Evolutionary conservation across 2,329 filamentous ascomycete species (phyloP).

Genomic region (Peltaster fructicola): DNA sequence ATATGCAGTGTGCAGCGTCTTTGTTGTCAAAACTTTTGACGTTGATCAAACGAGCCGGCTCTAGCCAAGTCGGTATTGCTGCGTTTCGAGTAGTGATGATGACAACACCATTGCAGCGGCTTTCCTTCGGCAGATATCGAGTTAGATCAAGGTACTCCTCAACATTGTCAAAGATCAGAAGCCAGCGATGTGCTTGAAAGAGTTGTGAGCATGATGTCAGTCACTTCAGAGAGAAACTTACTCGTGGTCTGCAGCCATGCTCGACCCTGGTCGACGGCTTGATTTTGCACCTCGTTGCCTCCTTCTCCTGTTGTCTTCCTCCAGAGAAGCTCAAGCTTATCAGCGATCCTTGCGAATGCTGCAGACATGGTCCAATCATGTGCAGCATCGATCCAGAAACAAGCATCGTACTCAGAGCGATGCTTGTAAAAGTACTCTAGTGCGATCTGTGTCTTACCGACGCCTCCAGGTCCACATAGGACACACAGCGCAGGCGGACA

Average conservation of each 20-base stretch:
- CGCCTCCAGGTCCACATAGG: constrained; percentile 8
- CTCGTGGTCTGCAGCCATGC: background rate
- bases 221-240: background rate
- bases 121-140: background rate
- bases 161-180: constrained; percentile 2
- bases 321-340: background rate
- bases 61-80: background rate
- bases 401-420: constrained; percentile 8
- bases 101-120: background rate
- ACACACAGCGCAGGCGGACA: too few relatives aligned
- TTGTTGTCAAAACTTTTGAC: background rate
- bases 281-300: background rate
- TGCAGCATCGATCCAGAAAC: constrained; percentile 10
- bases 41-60: background rate
- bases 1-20: background rate
- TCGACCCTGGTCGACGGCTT: background rate
- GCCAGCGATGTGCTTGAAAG: background rate
- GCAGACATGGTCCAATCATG: background rate
- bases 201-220: background rate
- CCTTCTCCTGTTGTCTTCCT: background rate
- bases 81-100: background rate
- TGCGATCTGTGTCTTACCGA: constrained; percentile 8
- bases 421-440: constrained; percentile 8
- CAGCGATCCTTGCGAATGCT: background rate
- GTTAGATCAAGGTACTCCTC: background rate